Percentiles rank a stretch among this genome's conserved stretches.
Conservation (phyloP, 1,284 basidiomycete genomes). For the Ceratobasidium sp. region DNA sequence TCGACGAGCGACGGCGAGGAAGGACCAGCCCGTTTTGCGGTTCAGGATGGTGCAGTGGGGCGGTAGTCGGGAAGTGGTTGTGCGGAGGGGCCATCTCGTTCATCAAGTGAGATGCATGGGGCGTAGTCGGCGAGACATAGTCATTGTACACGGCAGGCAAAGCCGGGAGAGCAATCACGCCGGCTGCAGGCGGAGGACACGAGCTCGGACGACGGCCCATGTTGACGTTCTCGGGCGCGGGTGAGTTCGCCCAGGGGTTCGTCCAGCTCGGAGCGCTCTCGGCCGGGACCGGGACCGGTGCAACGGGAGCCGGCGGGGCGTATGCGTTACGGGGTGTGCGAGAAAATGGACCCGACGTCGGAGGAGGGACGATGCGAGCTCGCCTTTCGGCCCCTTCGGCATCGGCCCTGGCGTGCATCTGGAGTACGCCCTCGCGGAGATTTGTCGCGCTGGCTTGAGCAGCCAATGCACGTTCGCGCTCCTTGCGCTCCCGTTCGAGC, state of each 20-base stretch:
- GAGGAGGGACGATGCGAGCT: background rate
- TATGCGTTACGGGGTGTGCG: background rate
- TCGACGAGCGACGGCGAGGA: constrained; percentile 35
- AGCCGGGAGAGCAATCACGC: constrained; percentile 27
- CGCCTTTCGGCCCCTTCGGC: constrained; percentile 23
- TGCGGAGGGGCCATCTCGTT: constrained; percentile 5
- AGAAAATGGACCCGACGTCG: constrained; percentile 15
- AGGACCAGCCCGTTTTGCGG: constrained; percentile 13
- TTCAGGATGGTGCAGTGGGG: constrained; percentile 26
- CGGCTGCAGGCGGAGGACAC: constrained; percentile 36
- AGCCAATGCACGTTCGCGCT: constrained; percentile 40
- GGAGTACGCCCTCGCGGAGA: constrained; percentile 33
- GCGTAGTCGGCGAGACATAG: constrained; percentile 37
- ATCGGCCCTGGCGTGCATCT: constrained; percentile 39
- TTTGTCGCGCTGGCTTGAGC: constrained; percentile 27
- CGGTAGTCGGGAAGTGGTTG: constrained; percentile 8
- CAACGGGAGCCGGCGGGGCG: constrained; percentile 8
- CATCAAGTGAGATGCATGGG: constrained; percentile 25
- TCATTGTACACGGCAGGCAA: constrained; percentile 30
- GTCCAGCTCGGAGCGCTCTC: constrained; percentile 35
- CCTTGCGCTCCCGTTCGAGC: constrained; percentile 36
- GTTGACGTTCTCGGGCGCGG: constrained; percentile 12
- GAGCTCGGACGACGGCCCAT: constrained; percentile 42
- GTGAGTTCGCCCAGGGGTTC: constrained; percentile 34
- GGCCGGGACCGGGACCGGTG: background rate